Evolutionary conservation across 225 moss, liverwort and hornwort species (phyloP), one percentile per base, ranked within the genome.

Genomic region (Climacium dendroides): DNA sequence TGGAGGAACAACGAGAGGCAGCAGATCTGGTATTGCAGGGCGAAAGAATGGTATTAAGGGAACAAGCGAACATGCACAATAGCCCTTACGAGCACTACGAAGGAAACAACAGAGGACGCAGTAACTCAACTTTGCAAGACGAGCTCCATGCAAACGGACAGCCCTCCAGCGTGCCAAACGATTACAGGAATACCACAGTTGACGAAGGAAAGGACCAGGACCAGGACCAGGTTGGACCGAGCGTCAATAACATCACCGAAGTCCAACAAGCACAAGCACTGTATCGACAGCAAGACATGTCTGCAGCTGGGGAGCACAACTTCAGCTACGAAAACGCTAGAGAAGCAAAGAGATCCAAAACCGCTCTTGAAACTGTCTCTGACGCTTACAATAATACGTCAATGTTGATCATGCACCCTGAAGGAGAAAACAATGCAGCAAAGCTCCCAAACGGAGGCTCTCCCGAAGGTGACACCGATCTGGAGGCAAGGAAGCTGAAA

Each of bases 1-100:
- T 93, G 83, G 93, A 93, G 89, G 95, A 95, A 65, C 93, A 93
- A 79, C 90, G 88, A 87, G 94, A 93, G 82, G 87, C 88, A 25
- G 93, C 92, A 26, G 93, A 92, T 25, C 74, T 88, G 41, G 89
- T 67, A 9, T 15, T 41, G 57, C 83, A 88, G 57, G 80, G 88
- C 50, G 91, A 92, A 69, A 87, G 88, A 90, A n/a, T 88, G 7
- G 88, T 64, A n/a, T n/a, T n/a, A 18, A 85, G 92, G 77, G 92
- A 91, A 22, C 92, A 94, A 87, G 90, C 54, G 59, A 82, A 59
- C 82, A 82, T 87, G 34, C 88, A 88, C 80, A 88, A 74, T 67
- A 87, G 71, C 79, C 45, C 79, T 45, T 92, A 86, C 64, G 89
- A 88, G 64, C 91, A 88, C 71, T 91, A 88, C 80, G 92, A 91